Evolutionary conservation across 2,329 filamentous ascomycete genomes (phyloP).

Genomic region (Aspergillus fructus): DNA sequence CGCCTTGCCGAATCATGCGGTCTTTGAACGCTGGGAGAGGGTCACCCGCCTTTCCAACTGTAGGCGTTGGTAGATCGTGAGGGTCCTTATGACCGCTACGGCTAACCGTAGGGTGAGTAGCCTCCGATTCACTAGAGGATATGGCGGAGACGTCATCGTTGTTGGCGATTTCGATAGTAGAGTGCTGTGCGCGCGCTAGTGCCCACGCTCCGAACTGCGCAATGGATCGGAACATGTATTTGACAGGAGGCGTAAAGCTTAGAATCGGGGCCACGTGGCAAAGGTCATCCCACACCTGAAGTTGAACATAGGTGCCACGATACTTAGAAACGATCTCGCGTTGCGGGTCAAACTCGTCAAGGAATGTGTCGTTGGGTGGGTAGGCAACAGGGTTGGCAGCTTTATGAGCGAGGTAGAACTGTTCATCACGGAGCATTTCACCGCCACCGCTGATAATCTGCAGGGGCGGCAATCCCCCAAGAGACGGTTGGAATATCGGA

Average conservation of each 20-base stretch:
- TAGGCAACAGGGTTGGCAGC: slow-evolving; percentile 81
- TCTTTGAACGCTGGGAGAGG: slow-evolving; percentile 74
- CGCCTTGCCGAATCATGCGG: slow-evolving; percentile 89
- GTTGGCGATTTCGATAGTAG: slow-evolving; percentile 75
- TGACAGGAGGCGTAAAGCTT: slow-evolving; percentile 94
- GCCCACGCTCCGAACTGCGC: slow-evolving; percentile 94
- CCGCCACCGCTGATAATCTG: slow-evolving; percentile 84
- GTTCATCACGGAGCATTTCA: slow-evolving; percentile 87
- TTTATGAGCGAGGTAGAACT: slow-evolving; percentile 93
- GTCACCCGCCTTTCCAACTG: slow-evolving; percentile 85
- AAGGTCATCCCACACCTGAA: slow-evolving; percentile 94
- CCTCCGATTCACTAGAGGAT: slow-evolving; percentile 52
- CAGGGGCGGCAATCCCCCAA: slow-evolving; percentile 86
- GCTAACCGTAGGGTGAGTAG: slow-evolving; percentile 8
- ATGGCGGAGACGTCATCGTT: slow-evolving; percentile 76
- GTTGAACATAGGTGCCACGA: slow-evolving; percentile 82
- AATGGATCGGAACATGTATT: slow-evolving; percentile 90
- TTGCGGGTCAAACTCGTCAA: slow-evolving; percentile 63
- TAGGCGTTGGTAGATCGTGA: slow-evolving; percentile 26
- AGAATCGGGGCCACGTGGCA: slow-evolving; percentile 90
- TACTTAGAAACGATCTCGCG: slow-evolving; percentile 60
- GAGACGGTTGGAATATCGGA: slow-evolving; percentile 79
- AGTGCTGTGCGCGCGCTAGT: slow-evolving; percentile 76
- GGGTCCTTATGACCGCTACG: slow-evolving; percentile 10
- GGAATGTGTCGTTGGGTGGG: slow-evolving; percentile 62